Conservation (phyloP, 768 basidiomycete genomes). For the Phylloporus rhodoxanthus region DNA sequence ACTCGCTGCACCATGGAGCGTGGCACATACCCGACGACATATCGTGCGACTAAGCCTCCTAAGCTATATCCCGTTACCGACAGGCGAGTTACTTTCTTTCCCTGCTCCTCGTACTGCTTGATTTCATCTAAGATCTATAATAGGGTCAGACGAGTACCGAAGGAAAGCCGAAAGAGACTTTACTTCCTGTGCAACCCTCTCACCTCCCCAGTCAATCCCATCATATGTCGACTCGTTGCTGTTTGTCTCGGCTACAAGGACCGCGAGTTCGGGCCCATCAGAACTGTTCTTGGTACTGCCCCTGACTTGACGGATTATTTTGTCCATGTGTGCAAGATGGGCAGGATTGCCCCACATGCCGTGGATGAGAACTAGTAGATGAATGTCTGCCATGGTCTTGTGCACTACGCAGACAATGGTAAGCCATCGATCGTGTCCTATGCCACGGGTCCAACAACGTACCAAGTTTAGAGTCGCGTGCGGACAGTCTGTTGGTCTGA, state of each 20-base stretch:
- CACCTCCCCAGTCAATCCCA: conserved; percentile 79
- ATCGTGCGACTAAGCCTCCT: conserved; percentile 78
- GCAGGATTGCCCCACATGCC: conserved; percentile 80
- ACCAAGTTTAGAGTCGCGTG: conserved; percentile 10
- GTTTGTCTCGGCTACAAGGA: conserved; percentile 64
- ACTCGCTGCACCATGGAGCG: background rate
- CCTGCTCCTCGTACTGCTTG: conserved; percentile 44
- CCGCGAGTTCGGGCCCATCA: conserved; percentile 43
- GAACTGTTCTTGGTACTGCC: conserved; percentile 19
- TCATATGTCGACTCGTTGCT: conserved; percentile 67
- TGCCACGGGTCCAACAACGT: background rate
- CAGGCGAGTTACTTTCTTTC: conserved; percentile 58
- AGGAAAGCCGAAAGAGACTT: conserved; percentile 2
- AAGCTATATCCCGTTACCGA: conserved; percentile 75
- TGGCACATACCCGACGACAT: conserved; percentile 58
- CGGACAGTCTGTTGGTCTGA: background rate
- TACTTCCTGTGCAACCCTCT: conserved; percentile 77
- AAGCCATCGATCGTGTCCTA: background rate
- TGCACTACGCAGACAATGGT: background rate
- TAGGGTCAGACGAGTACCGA: conserved; percentile 3
- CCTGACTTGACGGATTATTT: conserved; percentile 46
- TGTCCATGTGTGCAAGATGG: conserved; percentile 55
- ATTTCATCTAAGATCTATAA: conserved; percentile 53
- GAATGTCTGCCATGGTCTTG: conserved; percentile 27
- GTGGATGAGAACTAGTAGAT: conserved; percentile 43